Evolutionary conservation across 1,284 basidiomycete genomes (phyloP), one percentile per base, ranked within the genome.

Genomic region (Meripilus lineatus): DNA sequence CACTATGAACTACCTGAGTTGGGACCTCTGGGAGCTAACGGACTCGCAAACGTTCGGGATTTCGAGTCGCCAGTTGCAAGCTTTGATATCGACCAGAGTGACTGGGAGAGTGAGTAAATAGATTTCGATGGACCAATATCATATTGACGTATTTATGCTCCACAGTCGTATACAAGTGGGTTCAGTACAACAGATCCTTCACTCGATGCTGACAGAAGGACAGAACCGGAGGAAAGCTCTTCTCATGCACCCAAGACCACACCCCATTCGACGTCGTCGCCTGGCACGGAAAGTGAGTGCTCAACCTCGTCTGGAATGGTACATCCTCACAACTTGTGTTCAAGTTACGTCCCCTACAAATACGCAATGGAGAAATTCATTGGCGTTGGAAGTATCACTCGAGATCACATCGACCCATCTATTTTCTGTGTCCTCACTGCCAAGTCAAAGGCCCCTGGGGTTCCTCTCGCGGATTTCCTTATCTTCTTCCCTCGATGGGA

Each of bases 191-290:
- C 20, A 38, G 8, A 35, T 7, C 6, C 33, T 35, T n/a, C n/a
- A n/a, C n/a, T n/a, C n/a, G n/a, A n/a, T n/a, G 40, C 8, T 17
- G 20, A 30, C 25, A 17, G 14, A 33, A 18, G 14, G 21, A 36
- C 36, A 81, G 77, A 59, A 69, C 84, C 20, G 67, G 70, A 47
- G 81, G 81, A 5, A 65, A 77, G 56, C 62, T 81, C 13, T 80
- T 77, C 56, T 58, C 63, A 5, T 80, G 76, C 54, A 64, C 66
- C 38, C 81, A 84, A 53, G 70, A 79, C 36, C 80, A 84, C 57
- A 81, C 81, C 1, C 81, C 82, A 0, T 86, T 84, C 59, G 84
- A 87, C 55, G 82, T 86, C 23, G 83, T 86, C 35, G 81, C 81
- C 0, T 84, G 77, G 75, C 73, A 77, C 43, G 79, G 79, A 61